Evolutionary conservation across 306 rosid species (phyloP), one percentile per base, ranked within the genome.

Genomic region (Sicyos edulis): DNA sequence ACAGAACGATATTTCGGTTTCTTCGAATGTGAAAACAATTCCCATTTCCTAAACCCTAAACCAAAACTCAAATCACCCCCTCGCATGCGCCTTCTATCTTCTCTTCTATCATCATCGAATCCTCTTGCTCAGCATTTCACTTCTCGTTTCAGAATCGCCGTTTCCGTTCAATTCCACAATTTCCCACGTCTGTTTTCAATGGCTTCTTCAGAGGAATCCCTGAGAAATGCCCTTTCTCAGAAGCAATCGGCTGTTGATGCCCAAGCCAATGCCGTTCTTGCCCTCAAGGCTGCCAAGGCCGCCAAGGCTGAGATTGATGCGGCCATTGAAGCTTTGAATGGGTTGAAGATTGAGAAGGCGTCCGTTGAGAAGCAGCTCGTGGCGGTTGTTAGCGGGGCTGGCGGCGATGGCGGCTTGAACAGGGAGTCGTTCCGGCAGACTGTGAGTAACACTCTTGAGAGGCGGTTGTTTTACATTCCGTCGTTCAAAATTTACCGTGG

Each of bases 401-500:
- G 76, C 7, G 85, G 80, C 2, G 82, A 81, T 7, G 87, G 86
- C 49, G 76, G 83, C 7, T 26, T 80, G 15, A 87, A 58, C 16
- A 77, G 76, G 74, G 97, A 95, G 59, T 85, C 87, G 1, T 87
- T 91, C 79, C 96, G 99, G 21, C 92, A 85, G 50, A 70, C 84
- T 0, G 96, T 87, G 12, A 80, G 55, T 7, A 93, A 93, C 56
- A 87, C 99, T 11, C 89, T 93, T 1, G 96, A 95, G 51, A 88
- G 99, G 7, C 92, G 99, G 0, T 32, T 91, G 66, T 95, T 95
- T 72, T 89, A 87, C 58, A 83, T 95, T 44, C 92, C 95, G 0
- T 82, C 97, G 0, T 91, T 91, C 78, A 90, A 89, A 77, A 91
- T 91, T 54, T 91, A 95, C 70, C 84, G 97, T 0, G 97, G 97